Evolutionary conservation across 306 rosid genomes (phyloP).

Genomic region (Lathyrus sativus): DNA sequence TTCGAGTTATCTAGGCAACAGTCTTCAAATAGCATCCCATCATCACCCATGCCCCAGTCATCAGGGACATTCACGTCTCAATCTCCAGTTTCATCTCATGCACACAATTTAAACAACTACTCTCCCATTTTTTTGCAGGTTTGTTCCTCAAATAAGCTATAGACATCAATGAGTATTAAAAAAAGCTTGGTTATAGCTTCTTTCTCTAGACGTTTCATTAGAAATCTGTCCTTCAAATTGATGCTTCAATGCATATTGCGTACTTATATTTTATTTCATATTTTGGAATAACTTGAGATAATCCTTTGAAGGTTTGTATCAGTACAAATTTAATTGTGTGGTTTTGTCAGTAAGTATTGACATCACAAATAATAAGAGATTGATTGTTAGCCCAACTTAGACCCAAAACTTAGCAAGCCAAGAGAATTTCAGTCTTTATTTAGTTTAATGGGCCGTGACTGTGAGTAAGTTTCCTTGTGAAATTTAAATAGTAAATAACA

Average conservation of each 20-base stretch:
- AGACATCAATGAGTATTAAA: constrained; percentile 23
- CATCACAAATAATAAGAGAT: neutral
- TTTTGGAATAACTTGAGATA: constrained; percentile 4
- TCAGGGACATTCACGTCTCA: constrained; percentile 66
- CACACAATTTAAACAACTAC: constrained; percentile 65
- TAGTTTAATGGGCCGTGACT: constrained; percentile 3
- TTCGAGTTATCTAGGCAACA: constrained; percentile 77
- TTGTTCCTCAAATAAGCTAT: constrained; percentile 35
- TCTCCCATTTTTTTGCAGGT: constrained; percentile 99
- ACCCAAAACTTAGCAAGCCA: constrained; percentile 1
- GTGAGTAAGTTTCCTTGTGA: neutral
- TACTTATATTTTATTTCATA: neutral
- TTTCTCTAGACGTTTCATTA: constrained; percentile 18
- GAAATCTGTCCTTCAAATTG: constrained; percentile 30
- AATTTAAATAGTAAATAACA: neutral
- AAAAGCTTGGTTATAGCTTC: constrained; percentile 25
- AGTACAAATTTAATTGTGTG: constrained; percentile 2
- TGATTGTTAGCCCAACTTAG: neutral
- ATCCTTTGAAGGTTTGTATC: constrained; percentile 17
- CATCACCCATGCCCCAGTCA: constrained; percentile 78
- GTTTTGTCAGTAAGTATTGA: constrained; percentile 20
- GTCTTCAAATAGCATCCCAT: constrained; percentile 62
- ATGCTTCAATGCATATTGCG: constrained; percentile 3
- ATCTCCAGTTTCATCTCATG: constrained; percentile 61
- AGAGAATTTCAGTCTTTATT: neutral